A percentile compares a stretch with the other conserved stretches of the same genome.
Evolutionary conservation across 805 yeast species (phyloP).

Genomic region (Yarrowia sp.): DNA sequence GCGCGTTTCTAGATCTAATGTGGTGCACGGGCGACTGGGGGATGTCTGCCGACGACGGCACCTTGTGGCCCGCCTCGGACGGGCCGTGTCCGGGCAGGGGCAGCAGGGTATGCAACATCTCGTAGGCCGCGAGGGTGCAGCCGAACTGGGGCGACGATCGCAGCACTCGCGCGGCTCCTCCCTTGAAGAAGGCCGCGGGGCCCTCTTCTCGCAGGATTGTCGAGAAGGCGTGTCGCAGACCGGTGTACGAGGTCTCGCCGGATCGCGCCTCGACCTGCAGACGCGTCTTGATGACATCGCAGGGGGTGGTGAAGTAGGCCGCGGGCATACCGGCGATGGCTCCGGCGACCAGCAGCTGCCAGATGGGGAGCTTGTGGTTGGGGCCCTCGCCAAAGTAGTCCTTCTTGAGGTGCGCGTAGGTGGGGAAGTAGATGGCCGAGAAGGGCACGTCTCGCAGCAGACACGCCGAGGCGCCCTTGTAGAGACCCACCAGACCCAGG

Average conservation of each 20-base stretch:
- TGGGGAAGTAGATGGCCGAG: slow-evolving; percentile 94
- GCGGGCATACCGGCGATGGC: slow-evolving; percentile 98
- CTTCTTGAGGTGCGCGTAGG: slow-evolving; percentile 89
- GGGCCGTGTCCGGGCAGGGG: slow-evolving; percentile 53
- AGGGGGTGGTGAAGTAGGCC: slow-evolving; percentile 93
- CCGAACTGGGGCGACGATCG: slow-evolving; percentile 98
- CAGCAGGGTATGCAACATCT: slow-evolving; percentile 73
- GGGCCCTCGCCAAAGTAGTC: slow-evolving; percentile 82
- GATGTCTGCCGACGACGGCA: slow-evolving; percentile 39
- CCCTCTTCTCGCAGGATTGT: slow-evolving; percentile 83
- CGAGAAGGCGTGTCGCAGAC: slow-evolving; percentile 72
- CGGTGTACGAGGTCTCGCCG: slow-evolving; percentile 74
- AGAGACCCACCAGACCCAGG: slow-evolving; percentile 80
- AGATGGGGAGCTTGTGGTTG: slow-evolving; percentile 62
- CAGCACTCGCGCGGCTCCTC: slow-evolving; percentile 90
- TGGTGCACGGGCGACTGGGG: slow-evolving; percentile 39
- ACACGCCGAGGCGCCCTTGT: slow-evolving; percentile 91
- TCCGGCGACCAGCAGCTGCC: slow-evolving; percentile 85
- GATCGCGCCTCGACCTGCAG: slow-evolving; percentile 77
- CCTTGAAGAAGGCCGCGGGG: slow-evolving; percentile 83
- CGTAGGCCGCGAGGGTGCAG: slow-evolving; percentile 96
- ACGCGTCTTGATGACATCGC: slow-evolving; percentile 94
- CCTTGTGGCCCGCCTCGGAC: slow-evolving; percentile 47
- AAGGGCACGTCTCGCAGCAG: slow-evolving; percentile 93
- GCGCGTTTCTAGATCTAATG: slow-evolving; percentile 44